Evolutionary conservation across 495 filamentous ascomycete genomes (phyloP).

Genomic region (Bacidia gigantensis): DNA sequence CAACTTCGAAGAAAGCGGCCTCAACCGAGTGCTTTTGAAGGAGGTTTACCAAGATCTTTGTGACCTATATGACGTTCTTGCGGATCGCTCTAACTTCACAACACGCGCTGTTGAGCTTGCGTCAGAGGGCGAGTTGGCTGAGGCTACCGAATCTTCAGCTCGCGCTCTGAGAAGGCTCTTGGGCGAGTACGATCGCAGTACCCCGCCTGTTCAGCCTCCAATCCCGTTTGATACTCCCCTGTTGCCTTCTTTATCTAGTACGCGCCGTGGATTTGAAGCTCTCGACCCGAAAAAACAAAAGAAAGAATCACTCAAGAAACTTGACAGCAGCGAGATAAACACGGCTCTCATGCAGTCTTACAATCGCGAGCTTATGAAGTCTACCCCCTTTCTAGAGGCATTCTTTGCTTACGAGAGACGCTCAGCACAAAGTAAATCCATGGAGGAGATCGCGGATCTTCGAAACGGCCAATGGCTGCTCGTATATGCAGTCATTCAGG

Average conservation of each 20-base stretch:
- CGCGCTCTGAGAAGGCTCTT: slow-evolving; percentile 59
- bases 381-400: slow-evolving; percentile 55
- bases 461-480: slow-evolving; percentile 88
- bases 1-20: slow-evolving; percentile 64
- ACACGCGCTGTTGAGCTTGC: slow-evolving; percentile 30
- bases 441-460: slow-evolving; percentile 61
- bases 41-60: slow-evolving; percentile 79
- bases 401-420: slow-evolving; percentile 77
- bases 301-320: slow-evolving; percentile 48
- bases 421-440: slow-evolving; percentile 52
- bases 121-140: slow-evolving; percentile 24
- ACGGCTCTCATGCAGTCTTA: slow-evolving; percentile 59
- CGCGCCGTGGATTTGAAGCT: slow-evolving; percentile 45
- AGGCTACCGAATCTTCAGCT: slow-evolving; percentile 30
- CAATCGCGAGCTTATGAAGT: slow-evolving; percentile 53
- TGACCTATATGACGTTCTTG: slow-evolving; percentile 76
- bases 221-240: slow-evolving; percentile 84
- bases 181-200: slow-evolving; percentile 74
- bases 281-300: slow-evolving; percentile 55
- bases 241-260: slow-evolving; percentile 51
- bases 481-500: slow-evolving; percentile 80
- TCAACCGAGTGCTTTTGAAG: slow-evolving; percentile 71
- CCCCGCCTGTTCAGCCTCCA: slow-evolving; percentile 77
- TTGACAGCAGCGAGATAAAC: slow-evolving; percentile 66
- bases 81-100: slow-evolving; percentile 49